Evolutionary conservation across 1,284 basidiomycete genomes (phyloP).

Genomic region (Gymnopus androsaceus): DNA sequence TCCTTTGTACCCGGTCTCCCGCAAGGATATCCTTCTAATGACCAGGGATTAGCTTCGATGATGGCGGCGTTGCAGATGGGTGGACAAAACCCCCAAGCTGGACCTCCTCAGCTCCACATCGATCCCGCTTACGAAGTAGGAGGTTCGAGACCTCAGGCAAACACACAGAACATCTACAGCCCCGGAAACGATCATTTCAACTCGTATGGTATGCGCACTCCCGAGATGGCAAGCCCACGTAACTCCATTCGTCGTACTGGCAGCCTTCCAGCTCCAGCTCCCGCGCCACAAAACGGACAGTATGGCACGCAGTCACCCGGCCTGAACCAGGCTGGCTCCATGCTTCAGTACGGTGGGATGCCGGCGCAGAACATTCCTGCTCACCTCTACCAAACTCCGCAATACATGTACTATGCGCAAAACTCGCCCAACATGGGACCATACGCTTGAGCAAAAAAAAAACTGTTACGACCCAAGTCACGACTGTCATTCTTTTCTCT

Average conservation of each 20-base stretch:
- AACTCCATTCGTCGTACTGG: constrained; percentile 56
- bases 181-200: constrained; percentile 73
- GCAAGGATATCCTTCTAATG: constrained; percentile 75
- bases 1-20: constrained; percentile 72
- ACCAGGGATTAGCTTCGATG: constrained; percentile 83
- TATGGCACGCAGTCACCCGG: constrained; percentile 65
- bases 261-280: constrained; percentile 36
- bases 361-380: constrained; percentile 64
- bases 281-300: constrained; percentile 47
- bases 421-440: constrained; percentile 72
- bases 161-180: constrained; percentile 57
- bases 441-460: constrained; percentile 55
- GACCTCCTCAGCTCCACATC: constrained; percentile 71
- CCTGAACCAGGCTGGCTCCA: constrained; percentile 53
- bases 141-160: constrained; percentile 45
- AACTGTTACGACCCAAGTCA: constrained; percentile 30
- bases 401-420: constrained; percentile 76
- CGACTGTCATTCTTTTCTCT: constrained; percentile 40
- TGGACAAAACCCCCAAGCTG: constrained; percentile 78
- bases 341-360: constrained; percentile 69
- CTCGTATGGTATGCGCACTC: constrained; percentile 67
- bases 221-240: constrained; percentile 57
- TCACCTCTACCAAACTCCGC: constrained; percentile 75
- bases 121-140: constrained; percentile 57
- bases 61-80: constrained; percentile 88